Conservation (phyloP, 2,329 filamentous ascomycete genomes). For the Magnaporthiopsis poae region DNA sequence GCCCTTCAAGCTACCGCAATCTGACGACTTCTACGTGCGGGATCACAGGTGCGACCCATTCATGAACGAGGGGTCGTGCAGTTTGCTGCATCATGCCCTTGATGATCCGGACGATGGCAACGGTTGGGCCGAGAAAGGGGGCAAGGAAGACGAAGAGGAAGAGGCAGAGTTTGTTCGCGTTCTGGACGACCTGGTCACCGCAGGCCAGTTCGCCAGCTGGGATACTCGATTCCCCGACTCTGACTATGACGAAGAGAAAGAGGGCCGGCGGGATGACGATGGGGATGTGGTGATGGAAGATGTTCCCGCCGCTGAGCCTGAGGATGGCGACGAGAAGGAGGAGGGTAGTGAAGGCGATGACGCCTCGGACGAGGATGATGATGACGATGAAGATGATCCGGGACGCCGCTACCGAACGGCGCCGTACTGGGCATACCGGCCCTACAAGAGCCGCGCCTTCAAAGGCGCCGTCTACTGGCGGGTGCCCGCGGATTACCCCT, state of each 20-base stretch:
- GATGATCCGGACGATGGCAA: background rate
- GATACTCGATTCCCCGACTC: background rate
- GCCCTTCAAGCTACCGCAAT: background rate
- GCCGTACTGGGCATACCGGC: background rate
- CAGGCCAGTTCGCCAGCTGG: background rate
- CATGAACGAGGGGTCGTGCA: background rate
- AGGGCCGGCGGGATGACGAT: background rate
- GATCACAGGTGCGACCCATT: background rate
- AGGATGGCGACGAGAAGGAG: background rate
- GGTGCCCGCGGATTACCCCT: background rate
- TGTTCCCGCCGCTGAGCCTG: background rate
- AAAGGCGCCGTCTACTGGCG: background rate
- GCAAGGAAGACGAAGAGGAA: no score
- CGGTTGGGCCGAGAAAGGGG: background rate
- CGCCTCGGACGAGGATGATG: no score
- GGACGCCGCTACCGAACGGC: background rate
- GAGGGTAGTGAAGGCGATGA: background rate
- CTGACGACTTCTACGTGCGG: background rate
- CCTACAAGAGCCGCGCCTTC: background rate
- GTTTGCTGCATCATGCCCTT: background rate
- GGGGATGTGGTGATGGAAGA: background rate
- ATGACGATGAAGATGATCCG: background rate
- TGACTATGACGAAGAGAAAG: background rate
- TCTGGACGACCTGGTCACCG: background rate
- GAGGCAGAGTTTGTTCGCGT: no score